Percentiles rank a stretch among this genome's conserved stretches.
phyloP scores from a whole-genome alignment of 768 basidiomycete species.

The Trametes cubensis region DNA sequence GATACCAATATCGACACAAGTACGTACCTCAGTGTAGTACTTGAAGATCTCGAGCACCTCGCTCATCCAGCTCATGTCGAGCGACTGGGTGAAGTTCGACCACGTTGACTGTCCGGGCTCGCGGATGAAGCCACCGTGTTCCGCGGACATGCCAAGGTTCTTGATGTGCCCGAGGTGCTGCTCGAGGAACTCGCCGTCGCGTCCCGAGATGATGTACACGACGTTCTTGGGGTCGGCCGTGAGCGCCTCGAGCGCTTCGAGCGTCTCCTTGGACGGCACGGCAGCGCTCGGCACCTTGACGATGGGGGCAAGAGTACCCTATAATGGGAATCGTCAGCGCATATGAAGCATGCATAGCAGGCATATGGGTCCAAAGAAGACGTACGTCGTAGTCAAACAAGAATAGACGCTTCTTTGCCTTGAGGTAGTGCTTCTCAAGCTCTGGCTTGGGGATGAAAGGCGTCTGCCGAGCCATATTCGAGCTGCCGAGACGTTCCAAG shows the following conservation, averaged over 20 bases:
- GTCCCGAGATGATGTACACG: constrained; percentile 97
- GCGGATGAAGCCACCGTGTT: constrained; percentile 93
- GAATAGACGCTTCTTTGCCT: constrained; percentile 81
- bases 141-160: constrained; percentile 88
- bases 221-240: constrained; percentile 83
- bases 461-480: constrained; percentile 80
- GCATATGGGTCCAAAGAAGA: constrained; percentile 18
- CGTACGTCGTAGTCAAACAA: constrained; percentile 95
- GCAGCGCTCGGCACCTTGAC: constrained; percentile 93
- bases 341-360: neutral
- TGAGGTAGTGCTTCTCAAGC: constrained; percentile 61
- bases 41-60: constrained; percentile 95
- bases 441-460: constrained; percentile 74
- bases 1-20: neutral
- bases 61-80: constrained; percentile 98
- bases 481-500: constrained; percentile 74
- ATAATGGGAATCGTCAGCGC: constrained; percentile 9
- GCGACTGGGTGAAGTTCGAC: constrained; percentile 84
- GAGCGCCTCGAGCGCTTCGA: constrained; percentile 73
- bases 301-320: constrained; percentile 97
- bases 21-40: constrained; percentile 88
- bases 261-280: constrained; percentile 71
- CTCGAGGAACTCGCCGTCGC: constrained; percentile 90
- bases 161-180: constrained; percentile 85
- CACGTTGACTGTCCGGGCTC: constrained; percentile 69